phyloP scores from a whole-genome alignment of 2,329 filamentous ascomycete species.

The Lasiodiplodia hormozganensis region DNA sequence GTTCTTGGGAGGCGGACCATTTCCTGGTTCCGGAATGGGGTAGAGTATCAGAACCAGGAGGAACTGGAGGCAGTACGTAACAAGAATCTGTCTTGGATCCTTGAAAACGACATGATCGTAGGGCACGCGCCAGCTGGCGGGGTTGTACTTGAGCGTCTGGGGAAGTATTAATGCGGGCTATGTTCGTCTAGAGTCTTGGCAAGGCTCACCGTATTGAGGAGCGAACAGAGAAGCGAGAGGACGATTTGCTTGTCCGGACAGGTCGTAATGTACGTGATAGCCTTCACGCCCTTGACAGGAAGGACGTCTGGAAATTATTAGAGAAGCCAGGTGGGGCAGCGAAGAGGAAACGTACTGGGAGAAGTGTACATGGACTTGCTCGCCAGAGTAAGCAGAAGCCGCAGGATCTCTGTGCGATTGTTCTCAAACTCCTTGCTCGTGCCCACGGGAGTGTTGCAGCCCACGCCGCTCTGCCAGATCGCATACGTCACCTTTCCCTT shows the following conservation, averaged over 20 bases:
- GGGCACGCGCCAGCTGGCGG: conserved; percentile 89
- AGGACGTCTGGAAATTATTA: conserved; percentile 60
- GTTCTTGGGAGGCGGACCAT: conserved; percentile 76
- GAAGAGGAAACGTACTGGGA: conserved; percentile 60
- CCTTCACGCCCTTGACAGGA: conserved; percentile 80
- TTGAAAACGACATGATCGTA: conserved; percentile 93
- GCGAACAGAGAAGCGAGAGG: conserved; percentile 86
- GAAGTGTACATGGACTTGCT: conserved; percentile 95
- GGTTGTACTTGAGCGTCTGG: conserved; percentile 93
- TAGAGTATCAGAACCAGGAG: conserved; percentile 87
- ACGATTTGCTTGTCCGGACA: conserved; percentile 91
- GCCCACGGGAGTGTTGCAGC: conserved; percentile 86
- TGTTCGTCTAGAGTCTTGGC: neutral
- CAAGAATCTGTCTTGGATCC: conserved; percentile 86
- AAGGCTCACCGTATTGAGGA: conserved; percentile 85
- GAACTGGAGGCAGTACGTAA: conserved; percentile 90
- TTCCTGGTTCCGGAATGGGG: conserved; percentile 79
- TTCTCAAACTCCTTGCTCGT: conserved; percentile 92
- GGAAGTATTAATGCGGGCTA: neutral
- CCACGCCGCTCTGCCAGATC: conserved; percentile 98
- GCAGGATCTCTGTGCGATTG: conserved; percentile 88
- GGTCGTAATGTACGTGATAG: conserved; percentile 87
- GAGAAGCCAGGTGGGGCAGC: conserved; percentile 16
- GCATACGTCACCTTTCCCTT: conserved; percentile 87
- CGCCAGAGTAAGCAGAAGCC: conserved; percentile 82